Percentiles rank a stretch among this genome's conserved stretches.
Conservation (phyloP, 352 stramenopile genomes). For the Globisporangium acanthophoron region DNA sequence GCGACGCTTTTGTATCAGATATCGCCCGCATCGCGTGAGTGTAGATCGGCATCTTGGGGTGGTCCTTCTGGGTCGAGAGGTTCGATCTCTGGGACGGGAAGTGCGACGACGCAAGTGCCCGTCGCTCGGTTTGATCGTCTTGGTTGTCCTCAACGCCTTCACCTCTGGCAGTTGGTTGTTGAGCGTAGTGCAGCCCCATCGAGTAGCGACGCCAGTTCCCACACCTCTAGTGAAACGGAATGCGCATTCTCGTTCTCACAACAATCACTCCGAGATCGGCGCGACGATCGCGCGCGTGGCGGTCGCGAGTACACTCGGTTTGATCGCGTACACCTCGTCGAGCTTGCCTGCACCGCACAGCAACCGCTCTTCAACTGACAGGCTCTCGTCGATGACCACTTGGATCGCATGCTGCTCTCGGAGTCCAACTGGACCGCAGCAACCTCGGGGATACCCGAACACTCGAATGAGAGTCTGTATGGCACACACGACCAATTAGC, state of each 20-base stretch:
- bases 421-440: slow-evolving; percentile 54
- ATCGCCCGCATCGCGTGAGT: no score
- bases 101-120: no score
- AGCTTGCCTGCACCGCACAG: slow-evolving; percentile 43
- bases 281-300: slow-evolving; percentile 13
- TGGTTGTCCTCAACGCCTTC: neutral
- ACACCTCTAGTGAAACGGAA: neutral
- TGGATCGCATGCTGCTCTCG: slow-evolving; percentile 37
- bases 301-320: slow-evolving; percentile 10
- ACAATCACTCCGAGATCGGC: neutral
- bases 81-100: neutral
- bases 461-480: slow-evolving; percentile 47
- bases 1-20: neutral
- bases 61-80: neutral
- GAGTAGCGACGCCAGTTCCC: no score
- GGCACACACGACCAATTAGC: neutral
- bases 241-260: neutral
- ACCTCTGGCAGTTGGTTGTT: neutral
- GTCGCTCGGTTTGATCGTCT: neutral
- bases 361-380: slow-evolving; percentile 21
- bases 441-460: slow-evolving; percentile 63
- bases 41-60: neutral
- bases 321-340: slow-evolving; percentile 50
- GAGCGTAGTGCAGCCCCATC: neutral
- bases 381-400: slow-evolving; percentile 45